Base-by-base conservation (phyloP, 805 yeast genomes). In the Yamadazyma kitorensis region DNA sequence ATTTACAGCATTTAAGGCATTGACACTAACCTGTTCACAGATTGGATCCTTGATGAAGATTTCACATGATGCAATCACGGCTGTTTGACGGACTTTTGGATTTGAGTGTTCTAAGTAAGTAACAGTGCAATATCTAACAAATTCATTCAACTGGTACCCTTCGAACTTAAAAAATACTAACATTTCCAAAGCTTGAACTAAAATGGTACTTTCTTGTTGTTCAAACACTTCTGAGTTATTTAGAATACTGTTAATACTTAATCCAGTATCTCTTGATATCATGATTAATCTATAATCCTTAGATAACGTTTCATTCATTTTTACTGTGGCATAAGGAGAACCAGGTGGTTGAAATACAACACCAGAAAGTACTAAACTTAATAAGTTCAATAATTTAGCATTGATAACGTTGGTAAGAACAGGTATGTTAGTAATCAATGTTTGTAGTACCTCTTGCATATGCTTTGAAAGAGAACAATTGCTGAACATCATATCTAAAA, bases 101-200 rank as follows among this genome's bases (percentile, higher is more conserved):
- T 78, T 80, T 33, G 77, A 82, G 55, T 86, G 91, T 34, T 86
- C 93, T 34, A 88, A 74, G 58, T 91, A 93, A 4, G 80, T 71
- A n/a, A 88, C 74, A 0, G 87, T 84, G 39, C 95, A 86, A 47
- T 78, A 77, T 30, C 95, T 72, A 14, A 88, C 95, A 63, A 91
- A 86, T 47, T 93, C 96, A 18, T 86, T 82, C 36, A 93, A 64
- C 5, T 89, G 81, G 44, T 81, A 80, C 36, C 78, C 82, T 35
- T 73, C 78, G 55, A 89, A 86, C 32, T 82, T 76, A 53, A 93
- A 88, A 26, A 69, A 73, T 19, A 81, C 77, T 29, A 93, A 64
- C 70, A 87, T 86, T 43, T 78, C 74, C 47, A 93, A 68, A 2
- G 96, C 87, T 49, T 86, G 89, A 1, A 85, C 73, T 15, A 91